Evolutionary conservation across 768 basidiomycete genomes (phyloP).

Genomic region (Lentinula guzmanii): DNA sequence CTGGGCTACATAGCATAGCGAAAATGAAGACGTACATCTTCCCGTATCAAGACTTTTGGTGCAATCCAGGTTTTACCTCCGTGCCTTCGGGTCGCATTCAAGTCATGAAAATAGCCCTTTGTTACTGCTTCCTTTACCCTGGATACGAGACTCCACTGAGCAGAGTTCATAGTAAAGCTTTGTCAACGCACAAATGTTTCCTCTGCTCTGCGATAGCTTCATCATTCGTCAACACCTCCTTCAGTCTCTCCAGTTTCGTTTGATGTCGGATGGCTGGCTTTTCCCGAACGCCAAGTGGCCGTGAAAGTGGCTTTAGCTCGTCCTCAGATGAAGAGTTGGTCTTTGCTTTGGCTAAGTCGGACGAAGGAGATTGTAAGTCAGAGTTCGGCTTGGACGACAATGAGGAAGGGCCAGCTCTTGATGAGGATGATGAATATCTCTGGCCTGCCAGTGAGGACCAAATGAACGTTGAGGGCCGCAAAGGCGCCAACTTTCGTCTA

Average conservation of each 20-base stretch:
- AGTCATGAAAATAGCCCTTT: slow-evolving; percentile 86
- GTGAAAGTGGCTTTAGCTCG: not conserved
- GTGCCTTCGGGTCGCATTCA: slow-evolving; percentile 70
- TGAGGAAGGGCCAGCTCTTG: not conserved
- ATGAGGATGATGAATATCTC: not conserved
- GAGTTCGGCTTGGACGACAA: not conserved
- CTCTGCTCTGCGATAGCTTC: slow-evolving; percentile 4
- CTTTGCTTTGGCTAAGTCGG: not conserved
- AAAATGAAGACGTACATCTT: slow-evolving; percentile 59
- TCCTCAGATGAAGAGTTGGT: not conserved
- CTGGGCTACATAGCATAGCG: not conserved
- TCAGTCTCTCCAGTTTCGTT: not conserved
- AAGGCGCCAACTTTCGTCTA: not conserved
- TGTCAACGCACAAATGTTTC: slow-evolving; percentile 29
- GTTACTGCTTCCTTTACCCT: slow-evolving; percentile 46
- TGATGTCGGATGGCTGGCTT: not conserved
- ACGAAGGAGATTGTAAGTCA: not conserved
- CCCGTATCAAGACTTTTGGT: slow-evolving; percentile 80
- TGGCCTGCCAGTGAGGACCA: not conserved
- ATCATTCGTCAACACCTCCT: slow-evolving; percentile 5
- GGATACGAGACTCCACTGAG: not conserved
- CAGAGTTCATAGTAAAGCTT: not conserved
- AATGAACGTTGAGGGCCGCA: not conserved
- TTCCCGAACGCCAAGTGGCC: slow-evolving; percentile 1
- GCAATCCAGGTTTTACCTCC: slow-evolving; percentile 97